phyloP scores from a whole-genome alignment of 2,329 filamentous ascomycete species.

The Hypomyces perniciosus region DNA sequence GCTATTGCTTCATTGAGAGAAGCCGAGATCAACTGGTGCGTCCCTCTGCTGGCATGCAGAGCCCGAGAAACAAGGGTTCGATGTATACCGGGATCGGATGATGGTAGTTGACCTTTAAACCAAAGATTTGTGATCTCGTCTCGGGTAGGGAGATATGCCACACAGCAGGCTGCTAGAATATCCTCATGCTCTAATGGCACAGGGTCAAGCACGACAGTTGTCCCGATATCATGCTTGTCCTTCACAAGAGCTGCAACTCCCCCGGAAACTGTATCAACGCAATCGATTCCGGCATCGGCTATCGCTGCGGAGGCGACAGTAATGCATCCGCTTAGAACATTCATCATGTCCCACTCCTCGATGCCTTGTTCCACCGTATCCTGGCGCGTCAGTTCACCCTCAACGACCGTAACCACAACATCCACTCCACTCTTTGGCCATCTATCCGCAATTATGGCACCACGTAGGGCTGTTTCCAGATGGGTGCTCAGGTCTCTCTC shows the following conservation, averaged over 20 bases:
- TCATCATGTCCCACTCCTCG: constrained; percentile 83
- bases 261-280: constrained; percentile 81
- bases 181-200: constrained; percentile 72
- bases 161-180: constrained; percentile 77
- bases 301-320: constrained; percentile 90
- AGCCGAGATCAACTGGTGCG: constrained; percentile 24
- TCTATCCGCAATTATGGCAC: constrained; percentile 83
- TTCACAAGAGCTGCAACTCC: constrained; percentile 78
- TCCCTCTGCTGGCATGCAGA: constrained; percentile 36
- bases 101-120: constrained; percentile 67
- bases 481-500: constrained; percentile 90
- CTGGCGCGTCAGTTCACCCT: constrained; percentile 77
- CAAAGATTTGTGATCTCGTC: constrained; percentile 94
- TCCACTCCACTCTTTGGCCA: constrained; percentile 99
- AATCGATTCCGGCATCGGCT: constrained; percentile 92
- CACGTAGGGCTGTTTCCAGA: constrained; percentile 82
- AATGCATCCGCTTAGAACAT: constrained; percentile 83
- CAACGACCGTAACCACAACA: constrained; percentile 84
- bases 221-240: constrained; percentile 24
- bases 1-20: constrained; percentile 31
- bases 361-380: constrained; percentile 43
- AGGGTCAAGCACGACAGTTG: constrained; percentile 66
- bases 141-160: constrained; percentile 78
- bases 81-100: constrained; percentile 29
- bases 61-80: constrained; percentile 33